phyloP scores from a whole-genome alignment of 2,329 filamentous ascomycete genomes.

The Dissoconium aciculare region DNA sequence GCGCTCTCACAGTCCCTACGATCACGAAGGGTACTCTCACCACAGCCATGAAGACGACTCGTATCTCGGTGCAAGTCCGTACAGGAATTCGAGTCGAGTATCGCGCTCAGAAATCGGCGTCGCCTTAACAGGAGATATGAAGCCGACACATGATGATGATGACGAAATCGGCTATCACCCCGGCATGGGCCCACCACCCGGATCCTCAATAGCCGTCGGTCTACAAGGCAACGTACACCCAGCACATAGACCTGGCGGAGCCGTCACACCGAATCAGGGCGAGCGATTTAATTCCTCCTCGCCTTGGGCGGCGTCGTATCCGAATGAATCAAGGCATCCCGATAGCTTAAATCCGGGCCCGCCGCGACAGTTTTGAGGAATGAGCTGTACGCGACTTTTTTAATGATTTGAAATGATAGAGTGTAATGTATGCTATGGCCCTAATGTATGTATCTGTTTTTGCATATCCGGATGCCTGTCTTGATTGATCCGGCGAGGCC shows the following conservation, averaged over 20 bases:
- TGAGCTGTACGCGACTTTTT: too few species aligned
- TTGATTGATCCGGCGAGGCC: too few species aligned
- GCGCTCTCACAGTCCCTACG: constrained; percentile 8
- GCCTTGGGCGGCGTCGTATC: constrained; percentile 3
- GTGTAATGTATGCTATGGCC: too few species aligned
- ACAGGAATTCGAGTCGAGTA: too few species aligned
- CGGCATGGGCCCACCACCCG: constrained; percentile 11
- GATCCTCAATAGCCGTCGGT: constrained; percentile 5
- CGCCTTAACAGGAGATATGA: constrained; percentile 6
- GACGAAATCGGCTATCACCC: constrained; percentile 14
- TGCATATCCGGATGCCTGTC: too few species aligned
- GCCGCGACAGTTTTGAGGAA: too few species aligned
- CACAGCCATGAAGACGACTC: constrained; percentile 3
- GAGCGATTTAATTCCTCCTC: constrained; percentile 4
- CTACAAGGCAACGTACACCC: constrained; percentile 10
- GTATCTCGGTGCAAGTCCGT: too few species aligned
- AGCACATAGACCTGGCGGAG: constrained; percentile 3
- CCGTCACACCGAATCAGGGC: background rate
- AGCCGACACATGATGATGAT: constrained; percentile 6
- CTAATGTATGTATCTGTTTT: too few species aligned
- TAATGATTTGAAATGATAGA: too few species aligned
- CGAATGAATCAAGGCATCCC: too few species aligned
- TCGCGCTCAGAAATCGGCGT: constrained; percentile 3
- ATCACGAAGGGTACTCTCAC: constrained; percentile 5
- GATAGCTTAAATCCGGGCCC: too few species aligned